Evolutionary conservation across 2,329 filamentous ascomycete genomes (phyloP).

Genomic region (Dendrostoma leiphaemia): DNA sequence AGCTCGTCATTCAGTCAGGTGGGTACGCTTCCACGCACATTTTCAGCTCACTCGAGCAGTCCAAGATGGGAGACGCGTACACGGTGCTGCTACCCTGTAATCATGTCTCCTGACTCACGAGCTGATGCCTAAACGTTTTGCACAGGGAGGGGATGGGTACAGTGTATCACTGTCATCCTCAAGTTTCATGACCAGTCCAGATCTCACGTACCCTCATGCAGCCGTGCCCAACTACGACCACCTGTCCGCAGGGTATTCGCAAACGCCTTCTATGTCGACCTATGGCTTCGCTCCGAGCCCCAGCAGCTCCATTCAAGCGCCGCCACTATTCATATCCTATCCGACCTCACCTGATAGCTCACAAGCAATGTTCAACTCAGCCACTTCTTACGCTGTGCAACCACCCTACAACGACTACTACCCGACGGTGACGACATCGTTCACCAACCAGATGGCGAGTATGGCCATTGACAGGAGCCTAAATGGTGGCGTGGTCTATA

Average conservation of each 20-base stretch:
- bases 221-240: constrained; percentile 5
- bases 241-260: not conserved
- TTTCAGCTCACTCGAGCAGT: constrained; percentile 1
- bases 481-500: constrained; percentile 3
- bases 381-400: constrained; percentile 13
- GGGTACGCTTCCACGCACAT: constrained; percentile 1
- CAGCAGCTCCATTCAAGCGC: not conserved
- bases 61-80: not conserved
- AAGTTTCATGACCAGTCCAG: constrained; percentile 8
- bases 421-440: not conserved
- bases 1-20: constrained; percentile 15
- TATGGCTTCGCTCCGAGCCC: constrained; percentile 5
- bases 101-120: not conserved
- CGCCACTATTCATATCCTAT: not conserved
- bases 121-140: constrained; percentile 6
- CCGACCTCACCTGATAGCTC: not conserved
- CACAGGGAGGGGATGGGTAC: constrained; percentile 5
- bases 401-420: constrained; percentile 13
- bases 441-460: constrained; percentile 7
- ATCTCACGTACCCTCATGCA: constrained; percentile 4
- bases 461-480: not conserved
- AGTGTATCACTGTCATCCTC: constrained; percentile 5
- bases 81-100: not conserved
- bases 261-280: not conserved
- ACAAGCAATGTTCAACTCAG: constrained; percentile 6